Evolutionary conservation across 768 basidiomycete genomes (phyloP).

Genomic region (Naganishia vaughanmartiniae): DNA sequence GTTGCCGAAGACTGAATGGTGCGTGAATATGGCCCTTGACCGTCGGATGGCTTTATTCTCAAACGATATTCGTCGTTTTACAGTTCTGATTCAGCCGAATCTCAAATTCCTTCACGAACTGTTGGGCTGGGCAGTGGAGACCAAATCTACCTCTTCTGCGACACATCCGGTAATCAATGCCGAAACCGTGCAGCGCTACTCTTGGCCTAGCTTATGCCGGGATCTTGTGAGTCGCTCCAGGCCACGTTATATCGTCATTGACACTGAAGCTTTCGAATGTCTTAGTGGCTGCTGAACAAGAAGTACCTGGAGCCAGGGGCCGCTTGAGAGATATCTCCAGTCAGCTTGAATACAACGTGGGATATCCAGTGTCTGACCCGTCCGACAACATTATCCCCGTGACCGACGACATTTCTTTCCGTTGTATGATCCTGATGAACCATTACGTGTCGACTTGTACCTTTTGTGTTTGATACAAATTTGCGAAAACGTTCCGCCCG

Average conservation of each 20-base stretch:
- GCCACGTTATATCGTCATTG: not conserved
- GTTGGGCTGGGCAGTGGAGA: constrained; percentile 87
- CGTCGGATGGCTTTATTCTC: not conserved
- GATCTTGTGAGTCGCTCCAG: constrained; percentile 43
- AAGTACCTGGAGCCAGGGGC: constrained; percentile 24
- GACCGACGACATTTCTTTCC: constrained; percentile 1
- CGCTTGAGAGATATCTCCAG: not conserved
- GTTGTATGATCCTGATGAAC: not conserved
- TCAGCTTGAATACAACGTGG: not conserved
- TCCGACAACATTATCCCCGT: not conserved
- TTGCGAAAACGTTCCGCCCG: not conserved
- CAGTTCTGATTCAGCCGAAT: constrained; percentile 88
- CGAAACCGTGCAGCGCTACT: constrained; percentile 39
- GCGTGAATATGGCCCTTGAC: not conserved
- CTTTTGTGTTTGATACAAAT: not conserved
- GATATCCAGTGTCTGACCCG: not conserved
- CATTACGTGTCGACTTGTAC: not conserved
- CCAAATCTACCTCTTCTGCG: constrained; percentile 50
- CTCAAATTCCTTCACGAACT: constrained; percentile 93
- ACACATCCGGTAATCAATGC: constrained; percentile 24
- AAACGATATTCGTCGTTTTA: constrained; percentile 35
- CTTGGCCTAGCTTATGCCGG: constrained; percentile 49
- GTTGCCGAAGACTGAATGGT: constrained; percentile 75
- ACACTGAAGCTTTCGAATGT: not conserved
- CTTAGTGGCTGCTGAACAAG: constrained; percentile 27